Percentiles rank a stretch among this genome's conserved stretches.
These are phyloP conservation scores for Pichia cephalocereana DNA, from an alignment of 805 yeast species.

Conservation along the genomic window DNA sequence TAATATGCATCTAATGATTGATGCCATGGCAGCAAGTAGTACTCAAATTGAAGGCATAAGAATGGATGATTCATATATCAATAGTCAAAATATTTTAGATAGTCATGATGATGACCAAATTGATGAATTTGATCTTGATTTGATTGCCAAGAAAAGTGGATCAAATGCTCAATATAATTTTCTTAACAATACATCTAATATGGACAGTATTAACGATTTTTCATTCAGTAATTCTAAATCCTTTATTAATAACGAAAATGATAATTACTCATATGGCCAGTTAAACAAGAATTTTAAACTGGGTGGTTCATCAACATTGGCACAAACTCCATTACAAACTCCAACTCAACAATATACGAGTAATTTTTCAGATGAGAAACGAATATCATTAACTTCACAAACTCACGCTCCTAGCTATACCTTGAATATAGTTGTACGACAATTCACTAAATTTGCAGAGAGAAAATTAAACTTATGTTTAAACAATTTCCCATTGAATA, in stretches of 20 bases:
- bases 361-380: not conserved
- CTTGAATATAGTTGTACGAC: slow-evolving; percentile 86
- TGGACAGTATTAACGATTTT: not conserved
- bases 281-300: slow-evolving; percentile 21
- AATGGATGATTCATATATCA: not conserved
- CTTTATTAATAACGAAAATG: not conserved
- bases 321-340: slow-evolving; percentile 10
- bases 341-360: slow-evolving; percentile 21
- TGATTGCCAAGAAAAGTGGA: not conserved
- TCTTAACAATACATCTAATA: not conserved
- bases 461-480: slow-evolving; percentile 69
- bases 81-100: not conserved
- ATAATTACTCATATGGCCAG: slow-evolving; percentile 16
- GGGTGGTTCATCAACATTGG: slow-evolving; percentile 12
- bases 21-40: not conserved
- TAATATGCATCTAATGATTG: not conserved
- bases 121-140: not conserved
- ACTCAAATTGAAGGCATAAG: not conserved
- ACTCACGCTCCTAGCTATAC: slow-evolving; percentile 76
- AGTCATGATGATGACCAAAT: not conserved
- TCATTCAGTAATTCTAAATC: not conserved
- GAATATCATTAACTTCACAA: slow-evolving; percentile 14
- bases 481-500: slow-evolving; percentile 48
- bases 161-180: not conserved
- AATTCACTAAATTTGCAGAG: slow-evolving; percentile 91